Evolutionary conservation across 129 eudicot species (phyloP), one percentile per base, ranked within the genome.

Genomic region (Artemisia annua): DNA sequence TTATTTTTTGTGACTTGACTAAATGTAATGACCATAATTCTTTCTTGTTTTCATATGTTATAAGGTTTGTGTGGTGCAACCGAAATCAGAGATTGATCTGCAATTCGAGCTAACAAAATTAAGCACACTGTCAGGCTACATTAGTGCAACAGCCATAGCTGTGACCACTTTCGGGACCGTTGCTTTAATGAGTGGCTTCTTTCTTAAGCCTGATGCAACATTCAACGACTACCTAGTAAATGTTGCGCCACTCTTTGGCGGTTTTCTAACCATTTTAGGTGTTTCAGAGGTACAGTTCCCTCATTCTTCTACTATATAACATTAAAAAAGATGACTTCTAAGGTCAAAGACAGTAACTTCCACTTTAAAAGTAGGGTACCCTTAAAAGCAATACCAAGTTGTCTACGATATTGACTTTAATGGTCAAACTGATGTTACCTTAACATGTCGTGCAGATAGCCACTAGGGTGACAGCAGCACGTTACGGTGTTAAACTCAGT

Each of bases 21-120:
- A 22, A 14, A 4, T 15, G 3, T 63, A 50, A 48, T 19, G 17
- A n/a, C 19, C 19, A 11, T 18, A 8, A 20, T 68, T 10, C 32
- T 44, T 78, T 67, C 49, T 55, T 75, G 49, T 70, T 70, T 10
- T 48, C 61, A 49, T 67, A 5, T 67, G 53, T 59, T 24, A 28
- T 4, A 58, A 95, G 99, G 97, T 90, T 22, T 95, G 99, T 75
- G 79, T 90, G 88, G 99, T 95, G 79, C 99, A 95, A 86, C 99
- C 99, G 7, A 90, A 91, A 81, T 63, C 97, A 4, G 99, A 90
- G 76, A 90, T 90, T 53, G 97, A 95, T 77, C 96, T 95, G 32
- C 91, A 95, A 62, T 88, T 95, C 28, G 99, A 90, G 74, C 75
- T 81, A 3, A 81, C 96, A 19, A 95, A 85, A 72, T 79, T 95